phyloP scores from a whole-genome alignment of 345 rosid genomes.

The Eucalyptus melliodora region DNA sequence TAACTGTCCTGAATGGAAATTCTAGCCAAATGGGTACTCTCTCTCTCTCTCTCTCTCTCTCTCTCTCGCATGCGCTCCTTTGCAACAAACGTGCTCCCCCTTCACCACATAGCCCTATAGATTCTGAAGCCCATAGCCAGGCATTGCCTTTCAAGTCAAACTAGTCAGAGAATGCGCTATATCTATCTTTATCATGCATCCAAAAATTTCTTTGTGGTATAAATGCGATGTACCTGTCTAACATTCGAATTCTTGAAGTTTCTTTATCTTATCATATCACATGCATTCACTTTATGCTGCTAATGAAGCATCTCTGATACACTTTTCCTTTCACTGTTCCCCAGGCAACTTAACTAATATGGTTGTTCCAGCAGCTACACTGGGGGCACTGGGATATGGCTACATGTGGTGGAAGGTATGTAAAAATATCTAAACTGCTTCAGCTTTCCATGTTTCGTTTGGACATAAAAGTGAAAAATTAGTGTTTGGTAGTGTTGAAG shows the following conservation, averaged over 20 bases:
- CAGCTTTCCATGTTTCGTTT: background rate
- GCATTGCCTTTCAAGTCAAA: background rate
- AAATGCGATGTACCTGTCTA: background rate
- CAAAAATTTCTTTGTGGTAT: background rate
- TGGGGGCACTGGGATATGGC: constrained; percentile 93
- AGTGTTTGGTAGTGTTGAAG: background rate
- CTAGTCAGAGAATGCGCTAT: background rate
- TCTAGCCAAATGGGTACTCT: constrained; percentile 28
- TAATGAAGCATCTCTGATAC: background rate
- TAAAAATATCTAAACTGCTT: background rate
- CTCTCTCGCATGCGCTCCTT: background rate
- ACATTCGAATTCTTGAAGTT: background rate
- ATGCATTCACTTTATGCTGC: background rate
- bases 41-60: background rate
- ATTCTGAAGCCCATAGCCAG: background rate
- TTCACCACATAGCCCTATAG: background rate
- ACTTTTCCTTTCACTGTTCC: background rate
- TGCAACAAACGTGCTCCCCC: background rate
- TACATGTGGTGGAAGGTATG: constrained; percentile 99
- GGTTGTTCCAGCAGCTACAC: constrained; percentile 63
- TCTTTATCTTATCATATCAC: background rate
- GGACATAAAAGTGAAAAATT: background rate
- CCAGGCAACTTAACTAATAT: constrained; percentile 50
- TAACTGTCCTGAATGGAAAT: constrained; percentile 68
- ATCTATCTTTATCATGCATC: background rate